Conservation (phyloP, 805 yeast species). For the Kazachstania bromeliacearum region DNA sequence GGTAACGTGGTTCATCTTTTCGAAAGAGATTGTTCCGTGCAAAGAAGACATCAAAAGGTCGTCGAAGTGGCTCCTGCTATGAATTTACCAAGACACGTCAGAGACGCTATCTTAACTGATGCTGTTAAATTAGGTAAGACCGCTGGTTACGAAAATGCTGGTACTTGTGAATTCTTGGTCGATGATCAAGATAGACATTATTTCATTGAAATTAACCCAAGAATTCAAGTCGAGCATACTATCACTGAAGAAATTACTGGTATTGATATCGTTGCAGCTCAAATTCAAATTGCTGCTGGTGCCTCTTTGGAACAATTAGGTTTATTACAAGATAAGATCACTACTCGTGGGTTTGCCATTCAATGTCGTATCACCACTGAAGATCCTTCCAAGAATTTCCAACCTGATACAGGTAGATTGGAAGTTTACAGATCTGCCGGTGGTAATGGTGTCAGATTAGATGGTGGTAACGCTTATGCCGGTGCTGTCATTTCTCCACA, state of each 20-base stretch:
- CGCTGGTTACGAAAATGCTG: constrained; percentile 92
- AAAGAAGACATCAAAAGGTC: constrained; percentile 97
- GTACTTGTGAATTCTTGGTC: constrained; percentile 95
- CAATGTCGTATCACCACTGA: constrained; percentile 99
- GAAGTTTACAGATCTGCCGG: constrained; percentile 98
- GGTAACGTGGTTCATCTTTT: constrained; percentile 94
- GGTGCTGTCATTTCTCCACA: constrained; percentile 96
- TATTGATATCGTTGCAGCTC: constrained; percentile 95
- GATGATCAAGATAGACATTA: constrained; percentile 91
- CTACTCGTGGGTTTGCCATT: constrained; percentile 94
- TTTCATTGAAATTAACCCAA: constrained; percentile 95
- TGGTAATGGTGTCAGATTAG: constrained; percentile 98
- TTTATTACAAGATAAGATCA: constrained; percentile 84
- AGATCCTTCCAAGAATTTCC: constrained; percentile 93
- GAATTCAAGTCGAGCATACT: constrained; percentile 97
- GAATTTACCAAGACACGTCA: constrained; percentile 68
- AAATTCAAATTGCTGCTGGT: constrained; percentile 97
- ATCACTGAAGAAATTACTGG: constrained; percentile 98
- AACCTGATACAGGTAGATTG: constrained; percentile 96
- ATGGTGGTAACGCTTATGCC: constrained; percentile 97
- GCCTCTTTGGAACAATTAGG: constrained; percentile 90
- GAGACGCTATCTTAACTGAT: constrained; percentile 88
- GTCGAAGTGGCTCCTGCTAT: constrained; percentile 98
- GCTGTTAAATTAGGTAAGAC: constrained; percentile 86
- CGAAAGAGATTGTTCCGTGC: constrained; percentile 99